Base-by-base conservation (phyloP, 768 basidiomycete species). In the Hypholoma sublateritium region DNA sequence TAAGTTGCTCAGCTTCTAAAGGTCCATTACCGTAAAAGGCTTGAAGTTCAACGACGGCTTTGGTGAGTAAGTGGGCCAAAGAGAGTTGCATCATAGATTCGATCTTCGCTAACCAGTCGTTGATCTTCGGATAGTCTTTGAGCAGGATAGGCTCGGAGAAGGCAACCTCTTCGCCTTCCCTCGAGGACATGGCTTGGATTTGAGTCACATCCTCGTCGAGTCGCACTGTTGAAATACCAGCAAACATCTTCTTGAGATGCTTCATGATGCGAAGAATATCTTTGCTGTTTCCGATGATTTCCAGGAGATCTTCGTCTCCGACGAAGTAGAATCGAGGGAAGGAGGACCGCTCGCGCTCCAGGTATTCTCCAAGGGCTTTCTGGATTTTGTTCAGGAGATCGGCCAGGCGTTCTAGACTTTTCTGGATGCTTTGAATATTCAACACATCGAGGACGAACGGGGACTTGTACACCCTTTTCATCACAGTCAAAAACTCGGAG, bases 251-350 rank as follows among this genome's bases (percentile, higher is more conserved):
- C 80, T 98, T 98, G 58, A 99, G 80, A 75, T 98, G 97, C 65
- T 99, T 99, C 93, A 97, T 94, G 72, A 98, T 92, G 37, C 97
- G 90, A 43, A 94, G 74, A 63, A 98, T 97, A 67, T 98, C 95
- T 72, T 98, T 99, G 82, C 94, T 97, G 77, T 99, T 99, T 61
- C 97, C 97, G 61, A 99, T 98, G 65, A 99, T 99, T 72, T 99
- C 97, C 60, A 99, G 81, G 59, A 99, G 75, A 69, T 99, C 97
- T 69, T 99, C 97, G 73, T 99, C 97, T 65, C 97, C 97, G 52
- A 99, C 95, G 66, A 99, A 99, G 76, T 99, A 99, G 79, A 99
- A 99, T 7, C 97, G 91, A 66, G 97, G 97, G 85, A 99, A 99
- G 0, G 93, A 94, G 4, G 96, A 88, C 55, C 97, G 88, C 68